Evolutionary conservation across 2,329 filamentous ascomycete species (phyloP), one percentile per base, ranked within the genome.

Genomic region (Fusarium bactridioides): DNA sequence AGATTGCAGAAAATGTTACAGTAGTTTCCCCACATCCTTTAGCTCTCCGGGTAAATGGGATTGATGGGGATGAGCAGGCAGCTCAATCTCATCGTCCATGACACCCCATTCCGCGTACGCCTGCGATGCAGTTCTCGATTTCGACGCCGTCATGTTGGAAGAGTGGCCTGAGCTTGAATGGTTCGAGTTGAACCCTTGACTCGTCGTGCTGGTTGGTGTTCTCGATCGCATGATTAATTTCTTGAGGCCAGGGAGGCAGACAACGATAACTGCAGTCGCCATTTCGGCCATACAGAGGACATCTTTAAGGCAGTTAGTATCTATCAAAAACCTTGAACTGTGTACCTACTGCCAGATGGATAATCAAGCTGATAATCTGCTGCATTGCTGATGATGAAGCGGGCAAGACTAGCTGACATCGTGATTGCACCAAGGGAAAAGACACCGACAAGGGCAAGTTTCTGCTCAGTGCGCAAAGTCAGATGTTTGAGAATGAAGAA

Each of bases 351-450:
- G 0, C 66, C 67, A 4, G 54, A 41, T 18, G 66, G 47, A 6
- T 66, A 35, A 18, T 70, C 66, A 7, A 70, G 54, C 12, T 44
- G 33, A 21, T 29, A 70, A 13, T 27, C 18, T 1, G 43, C 41
- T 5, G 15, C 3, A 8, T 12, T 25, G 10, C 18, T 70, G 10
- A 48, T 37, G 18, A 66, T 19, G 15, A 70, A 67, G 15, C 67
- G 66, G 1, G 38, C 31, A 6, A 70, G 48, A 18, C 33, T 35
- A 1, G 69, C 66, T 1, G 41, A 21, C 3, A 70, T 5, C 0
- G 67, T 70, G 2, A 70, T 67, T 8, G 54, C 66, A 3, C 67
- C 66, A 2, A 70, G 19, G 5, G 67, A 70, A n/a, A 70, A 70
- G 8, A 70, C 54, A 4, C 66, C 66, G 0, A 70, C 16, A 0